phyloP scores from a whole-genome alignment of 176 grass and related monocot genomes.

The Oryza brachyantha region DNA sequence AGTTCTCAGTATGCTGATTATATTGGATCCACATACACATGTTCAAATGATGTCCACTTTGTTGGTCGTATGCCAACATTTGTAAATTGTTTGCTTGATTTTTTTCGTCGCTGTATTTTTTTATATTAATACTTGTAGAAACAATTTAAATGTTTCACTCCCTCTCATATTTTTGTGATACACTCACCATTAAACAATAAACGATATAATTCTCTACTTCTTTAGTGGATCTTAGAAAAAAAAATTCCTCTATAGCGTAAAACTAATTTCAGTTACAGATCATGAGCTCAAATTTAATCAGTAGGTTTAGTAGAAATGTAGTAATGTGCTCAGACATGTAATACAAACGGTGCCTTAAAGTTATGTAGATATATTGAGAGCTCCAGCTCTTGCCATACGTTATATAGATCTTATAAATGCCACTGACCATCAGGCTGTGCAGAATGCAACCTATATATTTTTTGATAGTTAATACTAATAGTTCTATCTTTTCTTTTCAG shows the following conservation, averaged over 20 bases:
- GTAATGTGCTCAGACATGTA: not conserved
- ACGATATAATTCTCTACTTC: not conserved
- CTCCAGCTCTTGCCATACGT: not conserved
- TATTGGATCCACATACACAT: not conserved
- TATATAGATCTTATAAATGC: not conserved
- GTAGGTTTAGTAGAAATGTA: not conserved
- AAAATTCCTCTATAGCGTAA: not conserved
- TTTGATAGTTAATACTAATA: conserved; percentile 13
- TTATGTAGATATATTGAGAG: not conserved
- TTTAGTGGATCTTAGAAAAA: not conserved
- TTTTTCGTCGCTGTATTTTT: not conserved
- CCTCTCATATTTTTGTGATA: too few relatives aligned
- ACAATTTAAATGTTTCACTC: not conserved
- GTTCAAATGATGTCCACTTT: not conserved
- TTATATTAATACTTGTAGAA: not conserved
- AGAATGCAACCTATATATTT: not conserved
- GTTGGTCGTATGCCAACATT: not conserved
- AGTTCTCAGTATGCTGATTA: not conserved
- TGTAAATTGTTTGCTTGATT: not conserved
- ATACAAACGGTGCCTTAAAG: not conserved
- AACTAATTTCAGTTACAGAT: not conserved
- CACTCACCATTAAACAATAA: not conserved
- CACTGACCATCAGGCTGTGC: not conserved
- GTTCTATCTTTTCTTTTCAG: conserved; percentile 32
- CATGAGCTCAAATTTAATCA: not conserved